Evolutionary conservation across 2,329 filamentous ascomycete species (phyloP), one percentile per base, ranked within the genome.

Genomic region (Aspergillus aculeatinus): DNA sequence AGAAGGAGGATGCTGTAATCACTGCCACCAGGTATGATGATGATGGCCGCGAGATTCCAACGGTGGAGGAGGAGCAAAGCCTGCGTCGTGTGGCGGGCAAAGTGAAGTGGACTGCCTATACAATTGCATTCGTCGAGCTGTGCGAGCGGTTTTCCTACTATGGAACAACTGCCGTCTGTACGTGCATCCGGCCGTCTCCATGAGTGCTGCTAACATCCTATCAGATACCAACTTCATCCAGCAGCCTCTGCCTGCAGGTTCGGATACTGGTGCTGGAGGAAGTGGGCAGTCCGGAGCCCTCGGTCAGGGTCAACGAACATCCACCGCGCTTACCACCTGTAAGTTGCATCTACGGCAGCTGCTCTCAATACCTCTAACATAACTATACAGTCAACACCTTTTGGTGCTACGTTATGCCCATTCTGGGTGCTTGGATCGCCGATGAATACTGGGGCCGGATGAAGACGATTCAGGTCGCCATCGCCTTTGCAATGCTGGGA

Each of bases 61-160:
- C 70, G 1, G 66, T 67, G 0, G 70, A 75, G 19, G 77, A 79
- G 48, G 39, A 76, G 47, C 58, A 53, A 1, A 73, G 67, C 21
- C 67, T 79, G 7, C 76, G 74, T 47, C 74, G 76, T 57, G 70
- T 78, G 7, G 54, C 74, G 9, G 74, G 69, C 25, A 67, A 65
- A 4, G 84, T 92, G 62, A 86, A 86, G 54, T 87, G 83, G 82
- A 78, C 82, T 59, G 84, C 88, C 58, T 92, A 87, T 76, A 87
- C 86, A 33, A 85, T 92, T 62, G 89, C 87, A 53, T 87, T 91
- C 62, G 85, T 89, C 59, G 89, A 92, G 75, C 79, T 91, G 57
- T 90, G 87, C 76, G 89, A 92, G 78, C 86, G 89, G 49, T 91
- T 90, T 76, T 89, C 87, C 12, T 92, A 90, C 82, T 91, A 91